These are phyloP conservation scores for Santalum album DNA, from an alignment of 164 flowering plant species.

Conservation along the genomic window DNA sequence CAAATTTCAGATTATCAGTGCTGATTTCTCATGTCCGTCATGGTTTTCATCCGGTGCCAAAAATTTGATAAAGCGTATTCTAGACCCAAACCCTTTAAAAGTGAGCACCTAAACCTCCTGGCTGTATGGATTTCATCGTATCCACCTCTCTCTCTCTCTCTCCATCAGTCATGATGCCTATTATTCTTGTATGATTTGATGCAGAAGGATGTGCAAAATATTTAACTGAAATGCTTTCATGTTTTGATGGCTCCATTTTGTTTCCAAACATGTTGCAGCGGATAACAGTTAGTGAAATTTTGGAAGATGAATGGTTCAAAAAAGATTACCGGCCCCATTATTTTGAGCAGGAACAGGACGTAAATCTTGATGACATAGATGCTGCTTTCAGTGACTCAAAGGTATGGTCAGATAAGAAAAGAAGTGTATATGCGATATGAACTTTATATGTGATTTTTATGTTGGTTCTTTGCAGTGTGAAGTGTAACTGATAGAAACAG, in stretches of 20 bases:
- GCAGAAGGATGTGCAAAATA: too few relatives aligned
- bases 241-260: not conserved
- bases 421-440: too few relatives aligned
- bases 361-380: constrained; percentile 76
- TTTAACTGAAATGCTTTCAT: not conserved
- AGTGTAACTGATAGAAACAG: not conserved
- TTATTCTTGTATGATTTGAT: too few relatives aligned
- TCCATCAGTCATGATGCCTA: too few relatives aligned
- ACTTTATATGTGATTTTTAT: too few relatives aligned
- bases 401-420: constrained; percentile 26
- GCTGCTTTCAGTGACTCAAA: constrained; percentile 69
- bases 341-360: constrained; percentile 52
- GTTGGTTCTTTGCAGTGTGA: too few relatives aligned
- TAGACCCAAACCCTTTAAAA: constrained; percentile 81
- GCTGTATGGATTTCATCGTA: too few relatives aligned
- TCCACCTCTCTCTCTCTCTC: too few relatives aligned
- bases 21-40: constrained; percentile 67
- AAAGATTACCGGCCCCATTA: constrained; percentile 61
- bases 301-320: constrained; percentile 85
- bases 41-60: constrained; percentile 74
- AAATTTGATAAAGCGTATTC: constrained; percentile 58
- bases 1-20: constrained; percentile 54
- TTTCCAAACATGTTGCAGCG: constrained; percentile 39
- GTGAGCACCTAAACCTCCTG: constrained; percentile 32
- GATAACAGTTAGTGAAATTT: constrained; percentile 60